Evolutionary conservation across 2,329 filamentous ascomycete species (phyloP), one percentile per base, ranked within the genome.

Genomic region (Aspergillus sclerotialis): DNA sequence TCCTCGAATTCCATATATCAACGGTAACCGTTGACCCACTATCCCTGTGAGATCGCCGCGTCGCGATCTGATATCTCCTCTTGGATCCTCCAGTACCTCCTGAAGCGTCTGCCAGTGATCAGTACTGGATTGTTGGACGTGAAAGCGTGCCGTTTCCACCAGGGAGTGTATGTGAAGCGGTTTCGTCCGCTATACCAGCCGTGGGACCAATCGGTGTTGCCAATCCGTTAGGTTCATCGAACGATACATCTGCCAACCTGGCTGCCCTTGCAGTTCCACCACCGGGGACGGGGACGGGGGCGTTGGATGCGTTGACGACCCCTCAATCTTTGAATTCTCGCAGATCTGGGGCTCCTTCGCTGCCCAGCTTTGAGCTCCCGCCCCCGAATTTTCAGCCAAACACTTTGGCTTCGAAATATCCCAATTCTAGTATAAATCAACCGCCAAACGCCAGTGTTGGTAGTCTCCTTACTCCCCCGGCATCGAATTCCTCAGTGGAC

Each of bases 321-420:
- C 70, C 75, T 49, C 70, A 73, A 55, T 82, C 81, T 65, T 79
- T 88, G 57, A 76, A 80, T 48, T 73, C 80, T 59, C 76, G 83
- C 52, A 76, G 82, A 60, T 76, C 79, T 53, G 81, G 81, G 53
- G 78, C 82, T 42, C 76, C 75, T 38, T 74, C 75, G 49, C 72
- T 88, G 42, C 81, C 82, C 38, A 73, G 65, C 46, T 84, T 85
- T 55, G 78, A 83, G 53, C 73, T 86, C 32, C 76, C 78, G 44
- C 77, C 80, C 35, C 78, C 78, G 46, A 60, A 44, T 41, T 66
- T 56, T 59, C 52, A 58, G 2, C 57, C 64, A 61, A 61, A 60
- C 49, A 61, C 58, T 58, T 61, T 61, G 31, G 51, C 61, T 15
- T 59, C 73, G 49, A 77, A 76, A 56, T 75, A 72, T 49, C 60